Conservation (phyloP, 441 rosid species). For the Flueggea neowawraea region DNA sequence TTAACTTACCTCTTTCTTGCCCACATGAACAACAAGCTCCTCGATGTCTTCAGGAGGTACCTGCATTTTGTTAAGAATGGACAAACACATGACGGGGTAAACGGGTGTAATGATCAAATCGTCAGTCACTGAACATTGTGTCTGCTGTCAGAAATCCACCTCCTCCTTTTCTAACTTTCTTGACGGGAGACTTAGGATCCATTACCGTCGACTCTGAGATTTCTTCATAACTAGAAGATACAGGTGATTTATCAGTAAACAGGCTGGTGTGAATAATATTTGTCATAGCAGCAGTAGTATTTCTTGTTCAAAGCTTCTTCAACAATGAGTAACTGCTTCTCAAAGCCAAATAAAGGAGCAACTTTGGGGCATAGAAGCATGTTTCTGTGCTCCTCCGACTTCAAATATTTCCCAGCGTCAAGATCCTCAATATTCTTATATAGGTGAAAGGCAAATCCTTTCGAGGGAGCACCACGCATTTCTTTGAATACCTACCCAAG, state of each 20-base stretch:
- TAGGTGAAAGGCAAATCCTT: constrained; percentile 16
- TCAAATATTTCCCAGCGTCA: constrained; percentile 13
- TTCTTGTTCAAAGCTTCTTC: constrained; percentile 8
- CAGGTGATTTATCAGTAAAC: too few relatives aligned
- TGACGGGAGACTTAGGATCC: constrained; percentile 14
- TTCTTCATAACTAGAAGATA: too few relatives aligned
- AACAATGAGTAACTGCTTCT: constrained; percentile 9
- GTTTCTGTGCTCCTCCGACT: constrained; percentile 7
- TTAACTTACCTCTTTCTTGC: constrained; percentile 8
- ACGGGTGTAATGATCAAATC: constrained; percentile 12
- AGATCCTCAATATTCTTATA: constrained; percentile 15
- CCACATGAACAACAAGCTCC: constrained; percentile 6
- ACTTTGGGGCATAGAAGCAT: constrained; percentile 21
- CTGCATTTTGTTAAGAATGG: constrained; percentile 6
- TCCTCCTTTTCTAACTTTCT: background rate
- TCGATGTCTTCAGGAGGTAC: constrained; percentile 13
- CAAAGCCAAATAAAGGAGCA: constrained; percentile 16
- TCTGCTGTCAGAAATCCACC: constrained; percentile 12
- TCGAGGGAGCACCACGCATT: constrained; percentile 1
- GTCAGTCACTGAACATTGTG: constrained; percentile 18
- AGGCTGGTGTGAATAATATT: too few relatives aligned
- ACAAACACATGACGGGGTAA: constrained; percentile 3
- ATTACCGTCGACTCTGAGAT: background rate
- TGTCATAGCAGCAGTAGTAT: background rate
- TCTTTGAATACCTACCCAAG: constrained; percentile 14